A percentile compares a stretch with the other conserved stretches of the same genome.
phyloP scores from a whole-genome alignment of 75 land plant species.

The Picea sitchensis region DNA sequence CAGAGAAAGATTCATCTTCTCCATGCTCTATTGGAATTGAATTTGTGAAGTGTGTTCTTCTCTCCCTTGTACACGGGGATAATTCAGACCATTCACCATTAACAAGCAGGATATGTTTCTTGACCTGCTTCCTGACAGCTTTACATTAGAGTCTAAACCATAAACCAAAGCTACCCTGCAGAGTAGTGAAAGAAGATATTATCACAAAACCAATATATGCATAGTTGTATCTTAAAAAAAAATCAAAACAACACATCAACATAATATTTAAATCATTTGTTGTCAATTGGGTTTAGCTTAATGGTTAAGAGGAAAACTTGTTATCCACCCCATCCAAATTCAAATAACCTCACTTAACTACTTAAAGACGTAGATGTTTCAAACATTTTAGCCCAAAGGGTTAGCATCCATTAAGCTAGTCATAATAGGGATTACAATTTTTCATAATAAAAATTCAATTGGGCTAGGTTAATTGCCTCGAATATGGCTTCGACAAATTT shows the following conservation, averaged over 20 bases:
- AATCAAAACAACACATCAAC: background rate
- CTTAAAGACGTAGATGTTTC: too few species aligned
- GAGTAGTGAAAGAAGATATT: background rate
- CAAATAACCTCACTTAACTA: too few species aligned
- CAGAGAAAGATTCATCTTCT: background rate
- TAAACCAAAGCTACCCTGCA: slow-evolving; percentile 65
- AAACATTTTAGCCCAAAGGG: too few species aligned
- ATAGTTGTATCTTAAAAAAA: background rate
- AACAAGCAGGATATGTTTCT: slow-evolving; percentile 3
- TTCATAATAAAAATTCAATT: slow-evolving; percentile 52
- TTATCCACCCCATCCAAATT: background rate
- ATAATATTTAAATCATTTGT: slow-evolving; percentile 7
- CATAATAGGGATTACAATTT: slow-evolving; percentile 51
- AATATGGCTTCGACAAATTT: slow-evolving; percentile 60
- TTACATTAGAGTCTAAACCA: slow-evolving; percentile 33
- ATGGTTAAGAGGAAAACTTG: slow-evolving; percentile 44
- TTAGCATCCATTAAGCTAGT: slow-evolving; percentile 52
- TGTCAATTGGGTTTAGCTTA: too few species aligned
- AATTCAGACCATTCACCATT: too few species aligned
- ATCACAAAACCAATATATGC: too few species aligned
- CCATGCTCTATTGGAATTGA: background rate
- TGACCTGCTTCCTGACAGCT: slow-evolving; percentile 19
- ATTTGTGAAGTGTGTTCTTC: background rate
- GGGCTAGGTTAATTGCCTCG: slow-evolving; percentile 57
- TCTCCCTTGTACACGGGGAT: slow-evolving; percentile 20